phyloP scores from a whole-genome alignment of 225 moss, liverwort and hornwort genomes.

The Neckera pumila region DNA sequence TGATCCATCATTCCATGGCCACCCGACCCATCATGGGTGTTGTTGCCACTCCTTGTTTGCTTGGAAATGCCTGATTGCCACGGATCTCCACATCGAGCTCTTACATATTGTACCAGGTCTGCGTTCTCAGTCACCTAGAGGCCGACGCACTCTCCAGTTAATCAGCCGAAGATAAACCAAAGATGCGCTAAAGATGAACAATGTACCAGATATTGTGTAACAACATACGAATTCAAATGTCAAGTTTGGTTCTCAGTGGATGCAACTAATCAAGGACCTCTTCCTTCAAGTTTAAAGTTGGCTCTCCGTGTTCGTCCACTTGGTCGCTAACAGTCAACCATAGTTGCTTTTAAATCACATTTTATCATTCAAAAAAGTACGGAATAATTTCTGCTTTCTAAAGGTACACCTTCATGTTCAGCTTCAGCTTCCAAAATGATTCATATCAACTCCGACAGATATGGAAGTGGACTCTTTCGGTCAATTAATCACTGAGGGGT shows the following conservation, averaged over 20 bases:
- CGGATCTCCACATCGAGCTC: slow-evolving; percentile 40
- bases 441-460: not conserved
- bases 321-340: not conserved
- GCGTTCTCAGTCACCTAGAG: slow-evolving; percentile 42
- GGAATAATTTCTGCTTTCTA: not conserved
- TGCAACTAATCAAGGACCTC: not conserved
- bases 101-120: slow-evolving; percentile 46
- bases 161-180: not conserved
- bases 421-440: not conserved
- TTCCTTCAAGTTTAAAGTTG: not conserved
- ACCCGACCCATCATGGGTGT: slow-evolving; percentile 5
- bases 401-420: too few relatives aligned
- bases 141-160: not conserved
- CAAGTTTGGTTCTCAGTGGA: not conserved
- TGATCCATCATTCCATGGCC: slow-evolving; percentile 59
- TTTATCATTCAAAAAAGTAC: not conserved
- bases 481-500: not conserved
- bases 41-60: slow-evolving; percentile 18
- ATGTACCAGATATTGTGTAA: not conserved
- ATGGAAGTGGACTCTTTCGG: not conserved
- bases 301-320: not conserved
- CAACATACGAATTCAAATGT: not conserved
- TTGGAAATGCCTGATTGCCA: slow-evolving; percentile 36
- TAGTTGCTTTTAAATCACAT: not conserved
- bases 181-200: not conserved